phyloP scores from a whole-genome alignment of 176 grass and related monocot species.

The Aegilops tauschii region DNA sequence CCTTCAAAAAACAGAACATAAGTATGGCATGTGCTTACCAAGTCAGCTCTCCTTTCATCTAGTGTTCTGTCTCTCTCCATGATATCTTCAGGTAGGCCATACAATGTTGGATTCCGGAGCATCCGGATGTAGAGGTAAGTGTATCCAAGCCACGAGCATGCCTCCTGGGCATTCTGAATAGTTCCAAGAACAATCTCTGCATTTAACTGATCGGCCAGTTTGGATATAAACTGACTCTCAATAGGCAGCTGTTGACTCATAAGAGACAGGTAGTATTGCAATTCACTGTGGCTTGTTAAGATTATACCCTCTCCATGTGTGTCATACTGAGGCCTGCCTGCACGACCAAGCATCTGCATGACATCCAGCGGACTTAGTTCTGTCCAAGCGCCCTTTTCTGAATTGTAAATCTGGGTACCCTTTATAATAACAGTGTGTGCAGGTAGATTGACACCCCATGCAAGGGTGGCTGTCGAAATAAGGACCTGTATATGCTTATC shows the following conservation, averaged over 20 bases:
- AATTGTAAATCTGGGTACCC: slow-evolving; percentile 93
- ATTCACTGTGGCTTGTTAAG: slow-evolving; percentile 76
- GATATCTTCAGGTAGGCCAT: slow-evolving; percentile 77
- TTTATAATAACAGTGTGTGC: slow-evolving; percentile 98
- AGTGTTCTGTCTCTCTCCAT: slow-evolving; percentile 68
- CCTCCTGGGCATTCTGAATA: slow-evolving; percentile 91
- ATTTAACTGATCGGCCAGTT: slow-evolving; percentile 85
- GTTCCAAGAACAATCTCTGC: slow-evolving; percentile 91
- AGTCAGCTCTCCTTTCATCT: slow-evolving; percentile 92
- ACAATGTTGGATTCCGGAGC: slow-evolving; percentile 84
- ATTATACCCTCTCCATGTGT: slow-evolving; percentile 97
- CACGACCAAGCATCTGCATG: slow-evolving; percentile 99
- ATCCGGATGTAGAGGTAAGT: slow-evolving; percentile 91
- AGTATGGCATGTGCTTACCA: slow-evolving; percentile 54
- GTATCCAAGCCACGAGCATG: slow-evolving; percentile 84
- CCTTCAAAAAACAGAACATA: slow-evolving; percentile 10
- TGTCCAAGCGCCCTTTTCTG: slow-evolving; percentile 91
- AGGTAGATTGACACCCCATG: slow-evolving; percentile 96
- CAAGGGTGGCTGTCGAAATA: slow-evolving; percentile 87
- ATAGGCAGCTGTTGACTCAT: slow-evolving; percentile 97
- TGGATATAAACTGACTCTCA: slow-evolving; percentile 90
- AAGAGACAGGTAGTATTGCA: slow-evolving; percentile 89
- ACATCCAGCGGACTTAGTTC: slow-evolving; percentile 91
- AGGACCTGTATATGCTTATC: slow-evolving; percentile 91
- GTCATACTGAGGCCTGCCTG: slow-evolving; percentile 96